phyloP scores from a whole-genome alignment of 371 early-diverging fungal genomes.

The Mycotypha africana region DNA sequence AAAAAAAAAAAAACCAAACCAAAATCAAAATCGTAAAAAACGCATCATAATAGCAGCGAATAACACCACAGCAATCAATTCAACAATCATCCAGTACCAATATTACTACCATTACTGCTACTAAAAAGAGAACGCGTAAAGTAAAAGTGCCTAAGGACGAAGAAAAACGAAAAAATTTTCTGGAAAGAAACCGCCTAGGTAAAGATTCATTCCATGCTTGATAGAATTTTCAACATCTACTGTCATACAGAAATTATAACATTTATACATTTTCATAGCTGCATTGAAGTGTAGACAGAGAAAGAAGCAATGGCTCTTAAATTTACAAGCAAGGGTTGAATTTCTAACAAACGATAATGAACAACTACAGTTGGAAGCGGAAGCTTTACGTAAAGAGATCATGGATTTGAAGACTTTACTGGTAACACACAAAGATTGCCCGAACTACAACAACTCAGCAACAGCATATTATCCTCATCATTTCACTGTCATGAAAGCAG shows the following conservation, averaged over 20 bases:
- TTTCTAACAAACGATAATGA: conserved; percentile 68
- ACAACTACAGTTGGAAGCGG: conserved; percentile 57
- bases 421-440: conserved; percentile 57
- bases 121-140: no score
- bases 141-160: conserved; percentile 30
- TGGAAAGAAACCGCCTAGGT: conserved; percentile 83
- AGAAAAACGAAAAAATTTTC: conserved; percentile 72
- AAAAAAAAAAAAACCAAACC: no score
- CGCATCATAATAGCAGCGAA: no score
- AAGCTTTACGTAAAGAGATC: conserved; percentile 64
- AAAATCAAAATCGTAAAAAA: no score
- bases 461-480: background rate
- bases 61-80: no score
- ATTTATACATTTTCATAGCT: conserved; percentile 33
- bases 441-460: conserved; percentile 2
- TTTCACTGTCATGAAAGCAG: background rate
- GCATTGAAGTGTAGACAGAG: conserved; percentile 88
- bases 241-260: no score
- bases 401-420: conserved; percentile 38
- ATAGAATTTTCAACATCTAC: background rate
- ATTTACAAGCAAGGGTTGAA: conserved; percentile 73
- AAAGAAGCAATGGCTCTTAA: conserved; percentile 80
- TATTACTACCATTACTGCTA: no score
- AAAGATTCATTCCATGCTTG: conserved; percentile 4
- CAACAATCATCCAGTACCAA: no score